Base-by-base conservation (phyloP, 331 rosid genomes). In the Dryas integrifolia region DNA sequence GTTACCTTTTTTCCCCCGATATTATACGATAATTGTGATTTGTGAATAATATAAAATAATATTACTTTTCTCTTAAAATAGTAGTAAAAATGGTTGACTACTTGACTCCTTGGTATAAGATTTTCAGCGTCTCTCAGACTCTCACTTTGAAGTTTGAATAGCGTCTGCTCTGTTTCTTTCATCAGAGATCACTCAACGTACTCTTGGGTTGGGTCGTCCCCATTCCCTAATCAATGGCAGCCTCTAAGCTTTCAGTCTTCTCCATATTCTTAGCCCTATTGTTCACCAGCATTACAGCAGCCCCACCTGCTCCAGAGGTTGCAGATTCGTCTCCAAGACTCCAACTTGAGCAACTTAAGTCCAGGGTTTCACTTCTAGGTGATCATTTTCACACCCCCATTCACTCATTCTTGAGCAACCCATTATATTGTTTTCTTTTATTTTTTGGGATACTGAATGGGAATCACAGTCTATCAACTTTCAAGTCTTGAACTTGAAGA, bases 311-410 rank as follows among this genome's bases (percentile, higher is more conserved):
- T 46, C 64, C 52, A 40, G 80, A 85, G 47, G 67, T 51, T 56
- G n/a, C 66, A 35, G 79, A 56, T 71, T 78, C 78, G 16, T 13
- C 78, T 48, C 50, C 66, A 5, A 30, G 41, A 9, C 61, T 51
- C 51, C 80, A 76, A 44, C 76, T 81, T 49, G 69, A 77, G 61
- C 75, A 39, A 21, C 86, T 86, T 55, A 63, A 81, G 73, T 62
- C 65, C 67, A 81, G 55, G 75, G 67, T 86, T 73, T 80, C 75
- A 12, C 43, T 72, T 38, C 72, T 84, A 71, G 85, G 86, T 83
- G 24, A 52, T 48, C 39, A n/a, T 64, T 77, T 41, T 70, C 56
- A 14, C 9, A 24, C 30, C 11, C 15, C 35, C 26, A 3, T 70
- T 38, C 3, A 5, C 15, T 53, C n/a, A 35, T 3, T 55, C 35